Base-by-base conservation (phyloP, 83 land plant genomes). In the Thuja plicata region DNA sequence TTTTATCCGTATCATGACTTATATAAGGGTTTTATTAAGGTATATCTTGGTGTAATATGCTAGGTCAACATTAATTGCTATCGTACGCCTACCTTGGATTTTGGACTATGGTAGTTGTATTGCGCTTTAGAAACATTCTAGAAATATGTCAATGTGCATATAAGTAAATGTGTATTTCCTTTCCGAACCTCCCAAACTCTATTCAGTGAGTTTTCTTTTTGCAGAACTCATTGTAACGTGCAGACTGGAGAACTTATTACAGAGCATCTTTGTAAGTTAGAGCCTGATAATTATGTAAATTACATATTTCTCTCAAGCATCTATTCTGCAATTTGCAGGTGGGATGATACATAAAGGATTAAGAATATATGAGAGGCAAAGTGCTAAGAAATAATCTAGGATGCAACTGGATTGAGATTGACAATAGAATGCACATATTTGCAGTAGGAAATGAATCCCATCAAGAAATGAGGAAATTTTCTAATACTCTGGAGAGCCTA, bases 331-430 rank as follows among this genome's bases (percentile, higher is more conserved):
- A 17, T 5, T 78, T 38, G 82, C 27, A 78, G 82, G 24, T 78
- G 45, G 82, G 82, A 78, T 78, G 45, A 38, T 78, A 45, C 41
- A 8, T 10, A 8, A 38, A 78, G 24, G 82, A 27, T 78, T 6
- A 78, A 45, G 41, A 78, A 38, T 24, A 78, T 78, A 38, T 38
- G 82, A 38, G 40, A 78, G 82, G 17, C 82, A 38, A 3, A 40
- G 82, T 7, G 45, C 2, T 78, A 27, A 78, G 17, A 5, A 78
- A 78, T 27, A 78, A 6, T 8, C 82, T 41, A 38, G 82, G 82
- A 78, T 78, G 45, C 45, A 38, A 27, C 19, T 78, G 82, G 82
- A 78, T 78, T 78, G 82, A 78, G 82, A 5, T 78, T 40, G 41
- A 37, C 24, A 78, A 78, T 40, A 37, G 81, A 1, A 78, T 78